Evolutionary conservation across 2,329 filamentous ascomycete genomes (phyloP).

Genomic region (Exophiala sp.): DNA sequence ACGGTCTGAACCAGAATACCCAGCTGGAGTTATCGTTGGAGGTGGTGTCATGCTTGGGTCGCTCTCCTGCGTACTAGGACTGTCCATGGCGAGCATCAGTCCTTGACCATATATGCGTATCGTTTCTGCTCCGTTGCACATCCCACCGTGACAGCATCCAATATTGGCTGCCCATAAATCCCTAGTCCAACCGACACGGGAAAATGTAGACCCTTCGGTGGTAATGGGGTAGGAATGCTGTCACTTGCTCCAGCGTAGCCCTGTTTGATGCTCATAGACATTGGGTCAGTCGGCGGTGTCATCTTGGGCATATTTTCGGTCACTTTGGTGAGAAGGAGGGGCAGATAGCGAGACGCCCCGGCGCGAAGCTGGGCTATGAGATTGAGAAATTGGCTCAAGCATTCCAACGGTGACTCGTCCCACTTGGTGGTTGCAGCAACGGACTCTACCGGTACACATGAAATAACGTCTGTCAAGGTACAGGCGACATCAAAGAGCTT

Average conservation of each 20-base stretch:
- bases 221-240: constrained; percentile 17
- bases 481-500: constrained; percentile 73
- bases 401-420: constrained; percentile 54
- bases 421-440: neutral
- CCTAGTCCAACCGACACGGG: neutral
- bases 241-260: constrained; percentile 24
- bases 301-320: constrained; percentile 58
- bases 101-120: neutral
- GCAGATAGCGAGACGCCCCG: constrained; percentile 69
- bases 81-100: neutral
- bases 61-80: neutral
- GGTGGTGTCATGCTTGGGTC: neutral
- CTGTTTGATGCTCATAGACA: constrained; percentile 20
- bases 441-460: constrained; percentile 45
- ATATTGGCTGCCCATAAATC: neutral
- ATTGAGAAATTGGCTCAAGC: constrained; percentile 63
- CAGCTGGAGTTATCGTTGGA: neutral
- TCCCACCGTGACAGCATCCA: neutral
- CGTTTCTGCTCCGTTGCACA: neutral
- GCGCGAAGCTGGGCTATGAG: constrained; percentile 66
- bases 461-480: constrained; percentile 66
- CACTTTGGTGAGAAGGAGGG: constrained; percentile 69
- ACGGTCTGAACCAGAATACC: neutral
- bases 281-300: neutral
- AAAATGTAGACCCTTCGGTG: constrained; percentile 3